Conservation (phyloP, 2,329 filamentous ascomycete genomes). For the Cercospora zeina region DNA sequence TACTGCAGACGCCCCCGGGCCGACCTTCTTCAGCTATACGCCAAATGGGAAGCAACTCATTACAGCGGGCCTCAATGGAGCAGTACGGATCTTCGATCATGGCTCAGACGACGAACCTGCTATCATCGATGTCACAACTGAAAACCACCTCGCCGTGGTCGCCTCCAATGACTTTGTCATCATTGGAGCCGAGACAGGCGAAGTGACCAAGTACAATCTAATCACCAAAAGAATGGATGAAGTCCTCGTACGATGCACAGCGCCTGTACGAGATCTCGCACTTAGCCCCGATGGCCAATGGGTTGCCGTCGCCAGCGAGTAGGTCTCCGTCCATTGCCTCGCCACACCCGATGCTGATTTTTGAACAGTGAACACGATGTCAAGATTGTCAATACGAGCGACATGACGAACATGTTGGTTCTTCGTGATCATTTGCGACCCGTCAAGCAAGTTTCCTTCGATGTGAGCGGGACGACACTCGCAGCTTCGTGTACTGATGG, state of each 20-base stretch:
- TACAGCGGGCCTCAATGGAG: conserved; percentile 90
- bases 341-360: conserved; percentile 26
- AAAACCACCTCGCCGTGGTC: conserved; percentile 78
- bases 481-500: conserved; percentile 87
- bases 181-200: conserved; percentile 88
- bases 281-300: conserved; percentile 79
- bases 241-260: conserved; percentile 77
- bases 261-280: conserved; percentile 82
- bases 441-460: conserved; percentile 90
- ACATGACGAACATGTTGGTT: conserved; percentile 73
- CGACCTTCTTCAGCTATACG: conserved; percentile 85
- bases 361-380: conserved; percentile 71
- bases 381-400: conserved; percentile 79
- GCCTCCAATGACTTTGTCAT: conserved; percentile 81
- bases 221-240: conserved; percentile 72
- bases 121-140: conserved; percentile 87
- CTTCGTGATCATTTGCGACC: conserved; percentile 76
- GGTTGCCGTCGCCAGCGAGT: conserved; percentile 95
- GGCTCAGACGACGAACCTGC: conserved; percentile 88
- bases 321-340: conserved; percentile 40
- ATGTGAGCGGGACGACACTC: conserved; percentile 72
- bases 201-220: conserved; percentile 90
- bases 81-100: conserved; percentile 87
- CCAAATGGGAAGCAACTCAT: conserved; percentile 82
- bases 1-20: conserved; percentile 71